phyloP scores from a whole-genome alignment of 2,329 filamentous ascomycete genomes.

The Colletotrichum brevisporum region DNA sequence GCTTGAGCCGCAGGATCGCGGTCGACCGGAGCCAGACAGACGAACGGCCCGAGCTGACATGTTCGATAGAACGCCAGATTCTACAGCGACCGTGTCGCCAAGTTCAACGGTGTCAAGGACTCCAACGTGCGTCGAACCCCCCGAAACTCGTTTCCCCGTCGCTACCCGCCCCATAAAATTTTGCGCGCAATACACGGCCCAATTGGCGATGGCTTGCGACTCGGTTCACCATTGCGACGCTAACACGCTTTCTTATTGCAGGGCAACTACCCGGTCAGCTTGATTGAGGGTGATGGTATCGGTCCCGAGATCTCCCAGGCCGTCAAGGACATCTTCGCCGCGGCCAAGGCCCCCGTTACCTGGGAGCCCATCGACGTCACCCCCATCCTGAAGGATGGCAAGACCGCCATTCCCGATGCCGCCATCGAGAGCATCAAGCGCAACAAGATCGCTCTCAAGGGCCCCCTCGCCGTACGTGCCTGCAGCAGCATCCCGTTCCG shows the following conservation, averaged over 20 bases:
- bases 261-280: conserved; percentile 95
- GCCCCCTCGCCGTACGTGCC: conserved; percentile 87
- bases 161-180: conserved; percentile 31
- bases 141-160: conserved; percentile 19
- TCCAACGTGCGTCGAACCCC: conserved; percentile 76
- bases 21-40: background rate
- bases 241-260: conserved; percentile 55
- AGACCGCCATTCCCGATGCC: conserved; percentile 92
- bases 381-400: conserved; percentile 92
- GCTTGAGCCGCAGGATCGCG: conserved; percentile 29
- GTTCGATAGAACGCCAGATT: conserved; percentile 65
- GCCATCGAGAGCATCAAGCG: conserved; percentile 93
- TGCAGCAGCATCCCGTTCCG: background rate
- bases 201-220: conserved; percentile 41
- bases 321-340: conserved; percentile 98
- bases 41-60: conserved; percentile 27
- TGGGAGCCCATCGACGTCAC: conserved; percentile 99
- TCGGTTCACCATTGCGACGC: conserved; percentile 16
- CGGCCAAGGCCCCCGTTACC: conserved; percentile 93
- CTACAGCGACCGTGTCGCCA: conserved; percentile 85
- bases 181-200: conserved; percentile 55
- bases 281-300: conserved; percentile 99
- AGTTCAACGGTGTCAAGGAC: conserved; percentile 93
- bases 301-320: conserved; percentile 98
- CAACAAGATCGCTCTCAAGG: conserved; percentile 99